Percentiles rank a stretch among this genome's conserved stretches.
Evolutionary conservation across 306 rosid genomes (phyloP).

Genomic region (Cicer pinnatifidum): DNA sequence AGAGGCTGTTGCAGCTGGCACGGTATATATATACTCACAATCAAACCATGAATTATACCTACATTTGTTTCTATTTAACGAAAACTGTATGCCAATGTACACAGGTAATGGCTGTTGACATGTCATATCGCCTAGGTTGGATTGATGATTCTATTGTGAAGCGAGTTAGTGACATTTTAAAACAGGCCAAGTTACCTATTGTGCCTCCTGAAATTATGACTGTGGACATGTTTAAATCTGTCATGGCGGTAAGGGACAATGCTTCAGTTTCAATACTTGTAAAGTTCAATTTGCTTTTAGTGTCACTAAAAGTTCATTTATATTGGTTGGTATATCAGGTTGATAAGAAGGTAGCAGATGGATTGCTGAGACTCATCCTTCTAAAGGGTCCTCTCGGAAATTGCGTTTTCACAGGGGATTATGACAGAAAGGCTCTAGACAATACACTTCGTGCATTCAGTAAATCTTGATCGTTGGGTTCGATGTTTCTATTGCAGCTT

Average conservation of each 20-base stretch:
- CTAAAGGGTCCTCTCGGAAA: conserved; percentile 89
- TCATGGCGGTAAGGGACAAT: conserved; percentile 80
- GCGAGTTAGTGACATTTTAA: conserved; percentile 70
- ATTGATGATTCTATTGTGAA: conserved; percentile 82
- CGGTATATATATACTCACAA: conserved; percentile 49
- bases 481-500: conserved; percentile 7
- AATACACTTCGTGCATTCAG: conserved; percentile 77
- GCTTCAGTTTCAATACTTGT: conserved; percentile 8
- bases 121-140: conserved; percentile 97
- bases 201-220: conserved; percentile 77
- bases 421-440: conserved; percentile 85
- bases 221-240: conserved; percentile 81
- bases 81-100: conserved; percentile 46
- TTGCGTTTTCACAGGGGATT: conserved; percentile 86
- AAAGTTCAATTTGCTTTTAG: conserved; percentile 16
- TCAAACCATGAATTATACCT: conserved; percentile 8
- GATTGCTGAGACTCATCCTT: conserved; percentile 85
- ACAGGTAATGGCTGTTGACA: conserved; percentile 95
- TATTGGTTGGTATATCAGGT: conserved; percentile 61
- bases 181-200: conserved; percentile 71
- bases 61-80: conserved; percentile 34
- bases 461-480: conserved; percentile 58
- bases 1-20: conserved; percentile 98
- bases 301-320: conserved; percentile 31
- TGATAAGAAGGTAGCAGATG: conserved; percentile 96